These are phyloP conservation scores for Lupinus albus DNA, from an alignment of 306 rosid species.

Conservation along the genomic window DNA sequence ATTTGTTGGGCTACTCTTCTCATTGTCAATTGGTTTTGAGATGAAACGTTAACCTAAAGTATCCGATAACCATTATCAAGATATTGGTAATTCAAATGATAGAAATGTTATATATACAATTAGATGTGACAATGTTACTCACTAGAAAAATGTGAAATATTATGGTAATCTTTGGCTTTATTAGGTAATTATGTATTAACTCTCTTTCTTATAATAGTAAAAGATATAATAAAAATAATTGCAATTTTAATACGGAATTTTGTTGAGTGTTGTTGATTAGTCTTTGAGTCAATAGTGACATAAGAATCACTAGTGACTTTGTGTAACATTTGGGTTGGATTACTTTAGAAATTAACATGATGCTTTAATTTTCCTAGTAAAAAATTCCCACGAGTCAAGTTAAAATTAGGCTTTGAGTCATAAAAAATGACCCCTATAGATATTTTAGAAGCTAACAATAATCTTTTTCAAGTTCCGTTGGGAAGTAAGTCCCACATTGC, in stretches of 20 bases:
- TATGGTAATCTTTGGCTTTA: no score
- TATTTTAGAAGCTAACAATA: conserved; percentile 18
- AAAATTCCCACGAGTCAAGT: conserved; percentile 8
- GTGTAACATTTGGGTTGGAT: neutral
- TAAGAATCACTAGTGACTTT: neutral
- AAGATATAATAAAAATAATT: no score
- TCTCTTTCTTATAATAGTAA: no score
- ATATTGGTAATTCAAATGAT: conserved; percentile 27
- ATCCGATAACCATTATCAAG: conserved; percentile 13
- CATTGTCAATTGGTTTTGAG: no score
- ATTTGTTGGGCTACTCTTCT: no score
- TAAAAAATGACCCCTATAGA: neutral
- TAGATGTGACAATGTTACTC: no score
- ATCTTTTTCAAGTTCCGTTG: neutral
- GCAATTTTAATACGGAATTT: no score
- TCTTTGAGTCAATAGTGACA: neutral
- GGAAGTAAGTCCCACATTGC: no score
- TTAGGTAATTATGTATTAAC: no score
- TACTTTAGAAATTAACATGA: neutral
- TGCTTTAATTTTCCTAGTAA: neutral
- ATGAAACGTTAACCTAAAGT: no score
- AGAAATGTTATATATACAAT: neutral
- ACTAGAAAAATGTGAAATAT: no score
- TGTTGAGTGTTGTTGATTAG: no score
- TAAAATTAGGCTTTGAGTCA: neutral